These are phyloP conservation scores for Triglochin maritima DNA, from an alignment of 106 monocot species.

Conservation along the genomic window DNA sequence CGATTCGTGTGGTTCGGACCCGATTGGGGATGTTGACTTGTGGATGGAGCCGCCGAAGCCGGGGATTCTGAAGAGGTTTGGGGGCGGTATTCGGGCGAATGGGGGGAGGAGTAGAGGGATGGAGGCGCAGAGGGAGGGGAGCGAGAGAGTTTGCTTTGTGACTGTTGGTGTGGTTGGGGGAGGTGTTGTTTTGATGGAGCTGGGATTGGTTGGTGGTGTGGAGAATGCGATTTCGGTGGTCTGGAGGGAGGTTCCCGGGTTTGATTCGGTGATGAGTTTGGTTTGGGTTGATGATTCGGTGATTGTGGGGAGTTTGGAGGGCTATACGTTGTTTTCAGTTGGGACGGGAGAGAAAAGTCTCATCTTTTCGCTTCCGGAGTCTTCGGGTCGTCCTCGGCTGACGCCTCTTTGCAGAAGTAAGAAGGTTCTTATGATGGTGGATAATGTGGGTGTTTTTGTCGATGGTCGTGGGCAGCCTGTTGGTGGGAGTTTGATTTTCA, in stretches of 20 bases:
- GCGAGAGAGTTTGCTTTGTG: constrained; percentile 24
- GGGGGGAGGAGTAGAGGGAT: constrained; percentile 22
- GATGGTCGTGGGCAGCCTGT: constrained; percentile 69
- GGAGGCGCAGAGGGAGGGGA: constrained; percentile 26
- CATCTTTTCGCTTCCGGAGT: constrained; percentile 80
- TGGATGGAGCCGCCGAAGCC: constrained; percentile 25
- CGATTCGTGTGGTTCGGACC: constrained; percentile 17
- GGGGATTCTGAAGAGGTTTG: constrained; percentile 36
- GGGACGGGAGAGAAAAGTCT: constrained; percentile 30
- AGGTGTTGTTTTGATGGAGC: constrained; percentile 53
- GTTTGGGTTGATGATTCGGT: constrained; percentile 78
- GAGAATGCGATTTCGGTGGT: constrained; percentile 34
- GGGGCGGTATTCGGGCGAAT: constrained; percentile 35
- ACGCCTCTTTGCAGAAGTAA: constrained; percentile 39
- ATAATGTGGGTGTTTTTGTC: constrained; percentile 78
- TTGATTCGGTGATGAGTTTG: constrained; percentile 60
- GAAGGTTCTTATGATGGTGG: constrained; percentile 68
- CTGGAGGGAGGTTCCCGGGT: constrained; percentile 50
- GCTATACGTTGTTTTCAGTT: constrained; percentile 43
- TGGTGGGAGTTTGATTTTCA: constrained; percentile 81
- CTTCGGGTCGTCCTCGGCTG: constrained; percentile 49
- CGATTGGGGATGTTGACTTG: constrained; percentile 22
- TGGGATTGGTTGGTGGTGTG: constrained; percentile 13
- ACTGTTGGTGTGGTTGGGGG: constrained; percentile 31
- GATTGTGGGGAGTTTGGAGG: constrained; percentile 46